Conservation (phyloP, 306 rosid genomes). For the Ormosia semicastrata region DNA sequence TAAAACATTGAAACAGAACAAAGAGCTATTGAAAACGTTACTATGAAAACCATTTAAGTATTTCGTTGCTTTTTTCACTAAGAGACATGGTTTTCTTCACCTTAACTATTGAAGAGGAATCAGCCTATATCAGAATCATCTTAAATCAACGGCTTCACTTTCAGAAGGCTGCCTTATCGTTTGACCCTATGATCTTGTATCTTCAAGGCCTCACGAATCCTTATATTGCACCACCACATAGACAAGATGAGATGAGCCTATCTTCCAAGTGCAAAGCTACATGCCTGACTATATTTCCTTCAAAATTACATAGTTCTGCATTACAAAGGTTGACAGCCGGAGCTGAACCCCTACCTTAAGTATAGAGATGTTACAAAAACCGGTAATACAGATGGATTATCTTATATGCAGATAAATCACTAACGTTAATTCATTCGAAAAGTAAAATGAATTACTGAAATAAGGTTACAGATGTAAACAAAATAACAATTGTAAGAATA, state of each 20-base stretch:
- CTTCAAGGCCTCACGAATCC: neutral
- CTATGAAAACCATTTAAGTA: too few relatives aligned
- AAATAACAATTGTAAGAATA: too few relatives aligned
- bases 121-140: neutral
- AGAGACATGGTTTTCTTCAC: slow-evolving; percentile 10
- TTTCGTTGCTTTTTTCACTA: too few relatives aligned
- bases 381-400: too few relatives aligned
- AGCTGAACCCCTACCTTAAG: neutral
- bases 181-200: too few relatives aligned
- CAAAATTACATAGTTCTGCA: neutral
- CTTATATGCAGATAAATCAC: too few relatives aligned
- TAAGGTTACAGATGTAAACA: too few relatives aligned
- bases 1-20: too few relatives aligned
- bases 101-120: neutral
- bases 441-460: too few relatives aligned
- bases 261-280: neutral
- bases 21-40: too few relatives aligned
- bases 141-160: neutral
- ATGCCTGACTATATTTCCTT: neutral
- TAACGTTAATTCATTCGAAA: too few relatives aligned
- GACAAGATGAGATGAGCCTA: neutral
- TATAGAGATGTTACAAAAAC: neutral
- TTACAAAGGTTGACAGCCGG: neutral
- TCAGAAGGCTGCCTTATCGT: too few relatives aligned
- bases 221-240: neutral